A percentile compares a stretch with the other conserved stretches of the same genome.
phyloP scores from a whole-genome alignment of 179 eudicot genomes.

The Sideroxylon spinosum region DNA sequence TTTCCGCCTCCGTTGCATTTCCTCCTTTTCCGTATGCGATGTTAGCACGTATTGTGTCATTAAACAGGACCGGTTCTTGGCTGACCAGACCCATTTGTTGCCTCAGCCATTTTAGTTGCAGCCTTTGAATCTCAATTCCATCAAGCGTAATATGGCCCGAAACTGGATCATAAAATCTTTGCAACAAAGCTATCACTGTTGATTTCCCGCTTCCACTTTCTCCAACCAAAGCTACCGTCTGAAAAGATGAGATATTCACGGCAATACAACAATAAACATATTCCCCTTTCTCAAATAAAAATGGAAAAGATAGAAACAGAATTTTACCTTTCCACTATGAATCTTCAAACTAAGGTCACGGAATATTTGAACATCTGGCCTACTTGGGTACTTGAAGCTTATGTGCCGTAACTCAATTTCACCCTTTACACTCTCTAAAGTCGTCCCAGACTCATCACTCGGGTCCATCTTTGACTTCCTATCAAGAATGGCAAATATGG shows the following conservation, averaged over 20 bases:
- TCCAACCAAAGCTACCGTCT: slow-evolving; percentile 55
- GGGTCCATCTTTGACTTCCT: slow-evolving; percentile 70
- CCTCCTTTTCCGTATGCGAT: slow-evolving; percentile 55
- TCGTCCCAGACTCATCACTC: slow-evolving; percentile 58
- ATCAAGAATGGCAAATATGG: slow-evolving; percentile 62
- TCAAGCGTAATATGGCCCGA: slow-evolving; percentile 40
- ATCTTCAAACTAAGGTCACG: slow-evolving; percentile 51
- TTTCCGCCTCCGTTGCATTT: slow-evolving; percentile 43
- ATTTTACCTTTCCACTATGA: slow-evolving; percentile 49
- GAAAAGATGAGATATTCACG: not conserved
- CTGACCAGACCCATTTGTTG: slow-evolving; percentile 57
- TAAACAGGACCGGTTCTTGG: slow-evolving; percentile 52
- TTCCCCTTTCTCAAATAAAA: not conserved
- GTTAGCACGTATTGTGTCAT: slow-evolving; percentile 45
- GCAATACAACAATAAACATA: not conserved
- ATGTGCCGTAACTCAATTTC: slow-evolving; percentile 57
- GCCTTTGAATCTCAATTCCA: slow-evolving; percentile 36
- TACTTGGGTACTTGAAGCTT: slow-evolving; percentile 64
- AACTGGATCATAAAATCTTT: slow-evolving; percentile 50
- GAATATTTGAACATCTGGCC: slow-evolving; percentile 68
- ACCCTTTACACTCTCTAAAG: slow-evolving; percentile 50
- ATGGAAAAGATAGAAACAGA: not conserved
- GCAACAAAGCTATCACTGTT: slow-evolving; percentile 43
- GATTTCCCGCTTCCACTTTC: slow-evolving; percentile 63
- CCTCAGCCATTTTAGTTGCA: slow-evolving; percentile 52